Evolutionary conservation across 192 early-diverging fungal genomes (phyloP).

Genomic region (Podila epicladia): DNA sequence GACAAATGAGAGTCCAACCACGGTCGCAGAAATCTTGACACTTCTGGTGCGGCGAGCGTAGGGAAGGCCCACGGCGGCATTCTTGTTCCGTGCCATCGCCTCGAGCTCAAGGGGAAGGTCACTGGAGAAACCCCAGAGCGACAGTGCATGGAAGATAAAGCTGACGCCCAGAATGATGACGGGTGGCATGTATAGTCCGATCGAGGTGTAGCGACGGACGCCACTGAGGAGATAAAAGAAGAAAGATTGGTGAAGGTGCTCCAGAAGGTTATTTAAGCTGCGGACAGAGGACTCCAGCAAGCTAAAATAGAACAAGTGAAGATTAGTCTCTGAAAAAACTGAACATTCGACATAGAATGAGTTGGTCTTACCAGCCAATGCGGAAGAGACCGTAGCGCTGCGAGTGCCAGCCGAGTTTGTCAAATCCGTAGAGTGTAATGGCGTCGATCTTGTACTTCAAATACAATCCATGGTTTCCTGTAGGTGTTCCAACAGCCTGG

Average conservation of each 20-base stretch:
- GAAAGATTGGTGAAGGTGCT: slow-evolving; percentile 95
- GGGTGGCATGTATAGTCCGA: slow-evolving; percentile 90
- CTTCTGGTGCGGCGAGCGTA: slow-evolving; percentile 44
- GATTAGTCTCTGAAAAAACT: background rate
- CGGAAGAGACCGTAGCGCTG: slow-evolving; percentile 56
- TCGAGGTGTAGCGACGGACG: slow-evolving; percentile 81
- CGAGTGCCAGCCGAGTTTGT: slow-evolving; percentile 39
- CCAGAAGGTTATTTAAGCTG: slow-evolving; percentile 91
- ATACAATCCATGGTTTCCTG: slow-evolving; percentile 75
- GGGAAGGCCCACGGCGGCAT: slow-evolving; percentile 49
- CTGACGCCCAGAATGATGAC: slow-evolving; percentile 80
- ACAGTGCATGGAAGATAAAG: slow-evolving; percentile 74
- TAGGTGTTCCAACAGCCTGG: slow-evolving; percentile 75
- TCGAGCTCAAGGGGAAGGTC: slow-evolving; percentile 50
- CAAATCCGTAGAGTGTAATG: slow-evolving; percentile 68
- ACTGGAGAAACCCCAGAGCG: slow-evolving; percentile 56
- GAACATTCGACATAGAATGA: background rate
- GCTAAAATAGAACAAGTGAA: slow-evolving; percentile 31
- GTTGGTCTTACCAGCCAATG: slow-evolving; percentile 59
- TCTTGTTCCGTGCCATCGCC: slow-evolving; percentile 35
- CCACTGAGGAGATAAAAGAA: slow-evolving; percentile 96
- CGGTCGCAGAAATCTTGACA: slow-evolving; percentile 15
- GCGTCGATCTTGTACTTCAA: slow-evolving; percentile 84
- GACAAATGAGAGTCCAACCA: slow-evolving; percentile 33
- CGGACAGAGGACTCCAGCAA: slow-evolving; percentile 84